These are phyloP conservation scores for Rhynchosporium graminicola DNA, from an alignment of 2,329 filamentous ascomycete genomes.

Conservation along the genomic window DNA sequence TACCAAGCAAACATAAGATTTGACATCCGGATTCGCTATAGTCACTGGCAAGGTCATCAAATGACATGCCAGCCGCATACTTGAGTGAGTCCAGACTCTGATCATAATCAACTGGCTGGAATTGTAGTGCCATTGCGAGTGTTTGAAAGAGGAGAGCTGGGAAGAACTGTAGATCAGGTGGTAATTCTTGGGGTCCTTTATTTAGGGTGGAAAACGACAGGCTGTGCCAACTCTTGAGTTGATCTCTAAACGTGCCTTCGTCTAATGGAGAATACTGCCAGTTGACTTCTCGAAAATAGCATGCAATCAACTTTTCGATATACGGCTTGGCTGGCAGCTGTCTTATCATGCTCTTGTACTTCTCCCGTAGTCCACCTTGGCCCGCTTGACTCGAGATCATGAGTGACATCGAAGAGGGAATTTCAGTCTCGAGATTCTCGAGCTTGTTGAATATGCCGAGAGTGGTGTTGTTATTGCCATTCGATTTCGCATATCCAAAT, in stretches of 20 bases:
- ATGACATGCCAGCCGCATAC: constrained; percentile 59
- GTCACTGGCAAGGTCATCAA: constrained; percentile 60
- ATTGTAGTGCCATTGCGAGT: constrained; percentile 55
- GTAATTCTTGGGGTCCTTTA: constrained; percentile 52
- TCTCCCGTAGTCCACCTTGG: constrained; percentile 50
- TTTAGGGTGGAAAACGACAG: constrained; percentile 54
- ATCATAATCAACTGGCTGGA: constrained; percentile 51
- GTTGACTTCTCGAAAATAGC: constrained; percentile 60
- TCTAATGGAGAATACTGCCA: constrained; percentile 60
- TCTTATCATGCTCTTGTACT: constrained; percentile 59
- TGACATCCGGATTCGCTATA: constrained; percentile 60
- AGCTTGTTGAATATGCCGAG: constrained; percentile 58
- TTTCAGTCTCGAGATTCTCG: constrained; percentile 47
- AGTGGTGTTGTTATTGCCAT: constrained; percentile 52
- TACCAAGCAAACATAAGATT: constrained; percentile 57
- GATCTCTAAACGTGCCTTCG: constrained; percentile 51
- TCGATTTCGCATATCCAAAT: constrained; percentile 56
- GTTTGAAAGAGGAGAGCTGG: constrained; percentile 62
- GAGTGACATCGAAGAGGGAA: constrained; percentile 27
- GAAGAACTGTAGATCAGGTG: constrained; percentile 55
- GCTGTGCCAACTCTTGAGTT: constrained; percentile 56
- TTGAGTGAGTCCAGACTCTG: constrained; percentile 57
- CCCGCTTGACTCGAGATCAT: constrained; percentile 36
- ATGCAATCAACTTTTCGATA: constrained; percentile 54
- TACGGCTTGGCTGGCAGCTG: constrained; percentile 57